Base-by-base conservation (phyloP, 257 asterid species). In the Salvia rosmarinus region DNA sequence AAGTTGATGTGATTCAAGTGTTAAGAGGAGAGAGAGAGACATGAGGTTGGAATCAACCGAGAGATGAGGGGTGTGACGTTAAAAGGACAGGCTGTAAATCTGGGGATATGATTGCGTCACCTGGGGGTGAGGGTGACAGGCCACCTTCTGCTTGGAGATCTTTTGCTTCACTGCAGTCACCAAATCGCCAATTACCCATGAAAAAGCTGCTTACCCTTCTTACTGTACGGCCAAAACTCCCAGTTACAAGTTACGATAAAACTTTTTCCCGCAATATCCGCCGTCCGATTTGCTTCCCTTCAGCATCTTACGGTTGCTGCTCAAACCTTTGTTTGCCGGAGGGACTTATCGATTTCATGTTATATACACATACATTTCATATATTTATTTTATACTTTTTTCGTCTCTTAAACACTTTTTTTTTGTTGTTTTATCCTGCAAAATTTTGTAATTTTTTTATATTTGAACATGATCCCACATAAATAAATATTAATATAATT, bases 161-260 rank as follows among this genome's bases (percentile, higher is more conserved):
- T 80, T 80, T 80, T 80, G 84, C 35, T 32, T 71, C 66, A 32
- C 13, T 67, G 78, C 68, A 76, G 43, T 72, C 9, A 5, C 66
- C 81, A 80, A 71, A 72, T 66, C 67, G 69, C 37, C 84, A 72
- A 75, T 75, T 80, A 79, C 83, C 83, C 83, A 79, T 79, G 72
- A 75, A 77, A 70, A 70, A 71, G 83, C 80, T 60, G 80, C 67
- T 32, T 11, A 52, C 43, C 19, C 50, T 46, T 20, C 9, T 10
- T 59, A 28, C 23, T 4, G 75, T 73, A 73, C 76, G 76, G 52
- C 44, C 23, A 44, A 68, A 73, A 78, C 82, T 74, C 43, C 13
- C 80, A 75, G 57, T 79, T 65, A 58, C 75, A 64, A 74, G 21
- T 58, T 49, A 74, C 79, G 64, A 70, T 75, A 49, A 7, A 39